These are phyloP conservation scores for Amniculicola lignicola DNA, from an alignment of 495 filamentous ascomycete species.

Conservation along the genomic window DNA sequence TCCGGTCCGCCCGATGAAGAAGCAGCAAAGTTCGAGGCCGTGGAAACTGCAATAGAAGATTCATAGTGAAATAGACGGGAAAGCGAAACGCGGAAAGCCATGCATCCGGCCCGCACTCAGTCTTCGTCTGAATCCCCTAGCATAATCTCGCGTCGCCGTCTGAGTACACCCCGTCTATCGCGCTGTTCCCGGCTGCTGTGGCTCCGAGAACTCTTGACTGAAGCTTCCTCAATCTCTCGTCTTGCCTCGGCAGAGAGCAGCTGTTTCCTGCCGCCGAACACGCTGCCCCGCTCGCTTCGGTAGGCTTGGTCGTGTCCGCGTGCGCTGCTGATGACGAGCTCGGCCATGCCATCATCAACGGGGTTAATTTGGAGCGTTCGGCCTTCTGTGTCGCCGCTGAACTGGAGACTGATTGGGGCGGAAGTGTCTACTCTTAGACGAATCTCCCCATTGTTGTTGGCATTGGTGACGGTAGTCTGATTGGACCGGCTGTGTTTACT, in stretches of 20 bases:
- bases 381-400: constrained; percentile 32
- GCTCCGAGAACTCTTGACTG: constrained; percentile 20
- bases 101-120: background rate
- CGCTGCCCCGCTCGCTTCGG: constrained; percentile 24
- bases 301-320: constrained; percentile 20
- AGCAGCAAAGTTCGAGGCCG: background rate
- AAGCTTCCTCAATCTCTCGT: constrained; percentile 25
- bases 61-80: constrained; percentile 9
- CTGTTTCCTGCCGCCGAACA: background rate
- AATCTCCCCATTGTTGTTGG: constrained; percentile 22
- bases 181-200: constrained; percentile 5
- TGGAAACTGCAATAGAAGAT: constrained; percentile 1
- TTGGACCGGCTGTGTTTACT: constrained; percentile 21
- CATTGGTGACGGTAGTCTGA: constrained; percentile 20
- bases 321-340: constrained; percentile 23
- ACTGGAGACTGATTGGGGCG: constrained; percentile 19
- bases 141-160: background rate
- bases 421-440: constrained; percentile 23
- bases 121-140: background rate
- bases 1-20: constrained; percentile 29
- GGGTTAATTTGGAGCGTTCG: constrained; percentile 24
- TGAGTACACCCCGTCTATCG: background rate
- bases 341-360: constrained; percentile 30
- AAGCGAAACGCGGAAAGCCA: background rate
- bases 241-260: constrained; percentile 2